Conservation (phyloP, 768 basidiomycete species). For the Kwoniella mangroviensis region DNA sequence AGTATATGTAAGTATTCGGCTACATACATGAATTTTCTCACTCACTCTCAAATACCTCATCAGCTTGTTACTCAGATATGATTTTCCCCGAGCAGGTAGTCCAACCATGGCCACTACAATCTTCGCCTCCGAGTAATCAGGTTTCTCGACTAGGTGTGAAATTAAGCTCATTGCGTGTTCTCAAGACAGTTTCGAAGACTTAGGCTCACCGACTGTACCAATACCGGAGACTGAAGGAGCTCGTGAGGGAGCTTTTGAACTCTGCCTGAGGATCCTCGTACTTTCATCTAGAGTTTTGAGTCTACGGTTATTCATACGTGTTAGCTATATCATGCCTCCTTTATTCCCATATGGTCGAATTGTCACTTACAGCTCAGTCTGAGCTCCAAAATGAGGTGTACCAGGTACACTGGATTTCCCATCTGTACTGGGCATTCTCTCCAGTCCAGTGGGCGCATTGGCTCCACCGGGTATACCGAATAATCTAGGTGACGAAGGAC, state of each 20-base stretch:
- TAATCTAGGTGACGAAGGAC: constrained; percentile 32
- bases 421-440: constrained; percentile 15
- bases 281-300: constrained; percentile 53
- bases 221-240: constrained; percentile 57
- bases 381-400: constrained; percentile 58
- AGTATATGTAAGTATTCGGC: neutral
- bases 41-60: constrained; percentile 90
- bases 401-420: constrained; percentile 40
- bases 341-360: neutral
- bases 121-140: constrained; percentile 98
- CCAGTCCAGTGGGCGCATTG: neutral
- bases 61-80: constrained; percentile 96
- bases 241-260: constrained; percentile 39
- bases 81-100: constrained; percentile 96
- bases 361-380: constrained; percentile 47
- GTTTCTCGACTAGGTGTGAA: constrained; percentile 74
- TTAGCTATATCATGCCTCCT: constrained; percentile 9
- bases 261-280: constrained; percentile 51
- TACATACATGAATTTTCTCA: neutral
- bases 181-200: too few species aligned
- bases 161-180: too few species aligned
- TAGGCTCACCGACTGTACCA: constrained; percentile 49
- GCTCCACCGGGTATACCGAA: constrained; percentile 15
- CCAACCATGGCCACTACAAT: constrained; percentile 99
- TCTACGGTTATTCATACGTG: constrained; percentile 12